A percentile compares a stretch with the other conserved stretches of the same genome.
phyloP scores from a whole-genome alignment of 768 basidiomycete species.

The Mycena vulgaris region DNA sequence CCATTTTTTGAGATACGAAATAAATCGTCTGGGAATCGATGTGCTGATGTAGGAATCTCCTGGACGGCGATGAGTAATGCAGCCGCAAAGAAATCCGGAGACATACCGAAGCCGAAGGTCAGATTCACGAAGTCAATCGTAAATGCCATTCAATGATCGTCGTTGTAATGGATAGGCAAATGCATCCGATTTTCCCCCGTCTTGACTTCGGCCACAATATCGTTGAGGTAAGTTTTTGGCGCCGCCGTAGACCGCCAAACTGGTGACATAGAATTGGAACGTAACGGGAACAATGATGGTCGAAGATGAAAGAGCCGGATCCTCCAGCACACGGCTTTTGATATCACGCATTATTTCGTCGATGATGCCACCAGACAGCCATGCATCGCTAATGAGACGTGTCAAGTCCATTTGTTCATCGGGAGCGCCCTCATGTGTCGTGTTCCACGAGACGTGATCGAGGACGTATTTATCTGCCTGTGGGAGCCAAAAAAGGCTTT shows the following conservation, averaged over 20 bases:
- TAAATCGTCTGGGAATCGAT: too few species aligned
- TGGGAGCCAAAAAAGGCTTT: not conserved
- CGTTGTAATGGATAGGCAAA: not conserved
- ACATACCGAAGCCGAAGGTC: slow-evolving; percentile 7
- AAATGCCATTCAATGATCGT: slow-evolving; percentile 13
- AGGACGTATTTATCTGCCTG: not conserved
- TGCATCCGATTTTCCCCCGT: not conserved
- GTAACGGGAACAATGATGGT: not conserved
- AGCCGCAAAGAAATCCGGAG: not conserved
- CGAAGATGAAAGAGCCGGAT: slow-evolving; percentile 1
- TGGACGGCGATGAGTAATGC: too few species aligned
- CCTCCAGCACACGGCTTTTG: not conserved
- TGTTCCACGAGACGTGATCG: not conserved
- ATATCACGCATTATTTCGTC: slow-evolving; percentile 11
- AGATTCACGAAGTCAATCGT: not conserved
- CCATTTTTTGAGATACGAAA: not conserved
- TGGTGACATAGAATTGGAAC: not conserved
- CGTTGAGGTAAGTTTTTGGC: not conserved
- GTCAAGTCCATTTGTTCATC: slow-evolving; percentile 21
- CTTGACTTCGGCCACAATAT: not conserved
- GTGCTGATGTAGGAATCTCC: not conserved
- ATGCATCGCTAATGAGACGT: slow-evolving; percentile 9
- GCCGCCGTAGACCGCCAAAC: not conserved
- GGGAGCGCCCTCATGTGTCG: not conserved
- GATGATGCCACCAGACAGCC: slow-evolving; percentile 14